These are phyloP conservation scores for Nakazawaea ishiwadae DNA, from an alignment of 805 yeast species.

Conservation along the genomic window DNA sequence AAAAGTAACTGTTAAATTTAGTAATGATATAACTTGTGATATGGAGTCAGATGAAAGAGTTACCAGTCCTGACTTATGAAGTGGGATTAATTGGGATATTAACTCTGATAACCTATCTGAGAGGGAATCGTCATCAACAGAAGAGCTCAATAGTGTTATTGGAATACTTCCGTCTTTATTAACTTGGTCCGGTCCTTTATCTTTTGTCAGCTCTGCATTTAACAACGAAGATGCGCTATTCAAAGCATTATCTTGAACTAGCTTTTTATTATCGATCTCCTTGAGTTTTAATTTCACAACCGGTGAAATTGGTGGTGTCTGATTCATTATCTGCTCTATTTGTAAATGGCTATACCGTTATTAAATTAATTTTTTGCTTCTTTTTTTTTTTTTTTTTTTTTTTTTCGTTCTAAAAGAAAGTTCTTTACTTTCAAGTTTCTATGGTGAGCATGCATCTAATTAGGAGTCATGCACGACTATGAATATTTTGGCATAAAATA, in stretches of 20 bases:
- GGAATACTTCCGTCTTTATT: no score
- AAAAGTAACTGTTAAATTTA: slow-evolving; percentile 4
- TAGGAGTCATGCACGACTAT: no score
- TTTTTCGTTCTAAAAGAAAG: no score
- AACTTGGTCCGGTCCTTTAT: no score
- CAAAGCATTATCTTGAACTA: background rate
- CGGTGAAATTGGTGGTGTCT: slow-evolving; percentile 14
- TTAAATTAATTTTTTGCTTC: background rate
- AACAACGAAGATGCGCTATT: slow-evolving; percentile 6
- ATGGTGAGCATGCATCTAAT: no score
- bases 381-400: slow-evolving; percentile 1
- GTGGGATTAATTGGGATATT: slow-evolving; percentile 7
- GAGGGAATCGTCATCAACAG: slow-evolving; percentile 3
- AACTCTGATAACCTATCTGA: background rate
- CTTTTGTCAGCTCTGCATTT: no score
- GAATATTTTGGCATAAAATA: no score
- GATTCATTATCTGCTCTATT: slow-evolving; percentile 6
- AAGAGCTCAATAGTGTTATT: no score
- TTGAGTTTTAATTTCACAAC: slow-evolving; percentile 12
- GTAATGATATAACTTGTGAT: slow-evolving; percentile 2
- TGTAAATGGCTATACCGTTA: no score
- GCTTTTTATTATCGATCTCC: slow-evolving; percentile 4
- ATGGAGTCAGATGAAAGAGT: slow-evolving; percentile 2
- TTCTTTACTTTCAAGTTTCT: background rate
- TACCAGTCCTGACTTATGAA: slow-evolving; percentile 1